Conservation (phyloP, 2,329 filamentous ascomycete species). For the Nannizzia gypsea region DNA sequence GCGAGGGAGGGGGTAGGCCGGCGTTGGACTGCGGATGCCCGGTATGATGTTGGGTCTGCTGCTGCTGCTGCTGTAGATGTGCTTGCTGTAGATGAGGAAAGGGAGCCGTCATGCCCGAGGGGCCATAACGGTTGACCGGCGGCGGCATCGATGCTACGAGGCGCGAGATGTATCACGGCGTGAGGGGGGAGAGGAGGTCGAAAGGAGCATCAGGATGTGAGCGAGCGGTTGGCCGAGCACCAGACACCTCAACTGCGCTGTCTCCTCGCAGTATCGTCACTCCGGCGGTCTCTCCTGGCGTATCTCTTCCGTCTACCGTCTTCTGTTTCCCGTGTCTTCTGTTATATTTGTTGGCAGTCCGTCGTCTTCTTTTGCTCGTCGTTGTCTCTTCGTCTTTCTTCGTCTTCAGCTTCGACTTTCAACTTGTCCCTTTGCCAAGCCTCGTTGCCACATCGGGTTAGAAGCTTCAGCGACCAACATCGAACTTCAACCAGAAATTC, state of each 20-base stretch:
- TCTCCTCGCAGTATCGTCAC: background rate
- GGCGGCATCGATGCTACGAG: conserved; percentile 42
- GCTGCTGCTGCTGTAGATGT: conserved; percentile 33
- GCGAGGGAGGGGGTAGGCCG: conserved; percentile 43
- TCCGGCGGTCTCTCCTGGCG: no score
- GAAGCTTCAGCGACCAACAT: background rate
- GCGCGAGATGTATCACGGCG: conserved; percentile 12
- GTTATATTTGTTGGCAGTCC: no score
- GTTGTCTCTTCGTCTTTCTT: background rate
- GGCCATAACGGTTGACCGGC: conserved; percentile 46
- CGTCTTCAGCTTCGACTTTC: background rate
- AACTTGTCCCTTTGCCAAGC: background rate
- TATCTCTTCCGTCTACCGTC: background rate
- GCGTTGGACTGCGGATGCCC: conserved; percentile 35
- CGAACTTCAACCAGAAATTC: background rate
- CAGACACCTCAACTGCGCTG: background rate
- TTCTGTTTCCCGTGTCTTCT: background rate
- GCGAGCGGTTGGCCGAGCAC: background rate
- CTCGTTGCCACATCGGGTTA: background rate
- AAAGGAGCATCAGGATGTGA: background rate
- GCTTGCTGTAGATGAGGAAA: conserved; percentile 47
- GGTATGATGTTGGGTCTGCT: conserved; percentile 35
- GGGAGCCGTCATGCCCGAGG: conserved; percentile 47
- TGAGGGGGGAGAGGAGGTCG: conserved; percentile 10
- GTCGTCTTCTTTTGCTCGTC: background rate